Evolutionary conservation across 768 basidiomycete species (phyloP).

Genomic region (Suillus americanus): DNA sequence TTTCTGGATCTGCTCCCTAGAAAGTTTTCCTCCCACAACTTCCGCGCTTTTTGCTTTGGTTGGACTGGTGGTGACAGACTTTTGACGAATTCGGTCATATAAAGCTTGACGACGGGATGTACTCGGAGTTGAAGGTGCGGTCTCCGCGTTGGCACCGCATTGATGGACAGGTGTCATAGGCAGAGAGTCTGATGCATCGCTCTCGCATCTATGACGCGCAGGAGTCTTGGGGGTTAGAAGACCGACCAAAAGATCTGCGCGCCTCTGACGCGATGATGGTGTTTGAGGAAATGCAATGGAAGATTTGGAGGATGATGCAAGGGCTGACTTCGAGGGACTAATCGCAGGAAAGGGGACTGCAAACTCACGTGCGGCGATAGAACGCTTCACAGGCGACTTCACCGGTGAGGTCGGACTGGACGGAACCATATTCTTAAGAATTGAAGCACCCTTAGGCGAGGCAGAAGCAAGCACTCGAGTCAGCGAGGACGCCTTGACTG

Average conservation of each 20-base stretch:
- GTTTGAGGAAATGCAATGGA: constrained; percentile 62
- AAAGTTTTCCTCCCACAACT: constrained; percentile 45
- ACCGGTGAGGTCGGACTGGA: constrained; percentile 37
- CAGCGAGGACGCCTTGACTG: constrained; percentile 61
- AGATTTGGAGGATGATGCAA: constrained; percentile 46
- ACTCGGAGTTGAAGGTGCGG: constrained; percentile 66
- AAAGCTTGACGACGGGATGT: constrained; percentile 77
- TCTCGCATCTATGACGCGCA: constrained; percentile 46
- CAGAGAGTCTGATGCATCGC: constrained; percentile 34
- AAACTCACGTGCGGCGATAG: constrained; percentile 13
- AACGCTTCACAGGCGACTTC: constrained; percentile 32
- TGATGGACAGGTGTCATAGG: constrained; percentile 72
- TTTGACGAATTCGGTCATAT: constrained; percentile 77
- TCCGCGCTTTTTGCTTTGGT: constrained; percentile 50
- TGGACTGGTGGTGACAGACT: constrained; percentile 67
- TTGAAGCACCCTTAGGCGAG: constrained; percentile 58
- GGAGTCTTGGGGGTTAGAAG: constrained; percentile 38
- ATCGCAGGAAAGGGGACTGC: constrained; percentile 44
- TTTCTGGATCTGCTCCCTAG: constrained; percentile 66
- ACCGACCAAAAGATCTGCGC: constrained; percentile 32
- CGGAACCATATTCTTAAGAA: constrained; percentile 31
- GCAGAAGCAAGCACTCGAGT: constrained; percentile 71
- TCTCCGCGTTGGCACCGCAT: constrained; percentile 50
- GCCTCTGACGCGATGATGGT: constrained; percentile 50
- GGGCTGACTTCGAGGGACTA: constrained; percentile 32